Conservation (phyloP, 2,329 filamentous ascomycete genomes). For the Exophiala phaeomuriformis region DNA sequence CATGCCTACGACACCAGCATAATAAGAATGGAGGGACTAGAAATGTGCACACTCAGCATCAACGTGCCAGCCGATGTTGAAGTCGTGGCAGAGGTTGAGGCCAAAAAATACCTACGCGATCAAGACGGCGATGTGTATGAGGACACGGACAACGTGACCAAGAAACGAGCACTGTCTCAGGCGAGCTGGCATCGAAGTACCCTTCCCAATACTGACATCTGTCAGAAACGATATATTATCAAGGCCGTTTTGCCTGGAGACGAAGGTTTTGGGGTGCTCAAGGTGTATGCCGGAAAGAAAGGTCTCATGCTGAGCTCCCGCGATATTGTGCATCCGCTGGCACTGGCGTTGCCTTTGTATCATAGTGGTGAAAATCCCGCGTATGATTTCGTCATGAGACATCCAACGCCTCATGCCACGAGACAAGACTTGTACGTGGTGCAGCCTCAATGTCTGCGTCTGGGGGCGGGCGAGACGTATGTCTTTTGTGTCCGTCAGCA, state of each 20-base stretch:
- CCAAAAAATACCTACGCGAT: slow-evolving; percentile 70
- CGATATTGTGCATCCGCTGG: slow-evolving; percentile 87
- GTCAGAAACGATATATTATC: slow-evolving; percentile 78
- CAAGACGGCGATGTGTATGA: slow-evolving; percentile 89
- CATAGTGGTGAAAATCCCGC: slow-evolving; percentile 88
- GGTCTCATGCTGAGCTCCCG: slow-evolving; percentile 97
- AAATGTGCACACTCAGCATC: slow-evolving; percentile 85
- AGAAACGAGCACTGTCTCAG: slow-evolving; percentile 81
- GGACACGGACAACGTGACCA: slow-evolving; percentile 68
- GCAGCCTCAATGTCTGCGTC: slow-evolving; percentile 81
- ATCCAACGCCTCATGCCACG: slow-evolving; percentile 96
- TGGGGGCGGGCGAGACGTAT: slow-evolving; percentile 94
- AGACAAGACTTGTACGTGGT: slow-evolving; percentile 94
- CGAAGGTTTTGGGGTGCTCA: slow-evolving; percentile 78
- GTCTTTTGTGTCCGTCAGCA: slow-evolving; percentile 95
- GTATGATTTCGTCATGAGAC: slow-evolving; percentile 85
- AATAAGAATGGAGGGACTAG: slow-evolving; percentile 78
- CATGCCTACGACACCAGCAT: slow-evolving; percentile 86
- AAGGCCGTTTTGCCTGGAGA: slow-evolving; percentile 89
- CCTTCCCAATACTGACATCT: slow-evolving; percentile 19
- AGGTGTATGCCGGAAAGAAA: slow-evolving; percentile 86
- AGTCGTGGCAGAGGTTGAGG: slow-evolving; percentile 85
- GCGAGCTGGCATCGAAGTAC: slow-evolving; percentile 76
- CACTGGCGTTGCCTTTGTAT: slow-evolving; percentile 79
- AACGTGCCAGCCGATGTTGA: slow-evolving; percentile 85